These are phyloP conservation scores for Nakaseomyces delphensis DNA, from an alignment of 1,139 yeast genomes.

Conservation along the genomic window DNA sequence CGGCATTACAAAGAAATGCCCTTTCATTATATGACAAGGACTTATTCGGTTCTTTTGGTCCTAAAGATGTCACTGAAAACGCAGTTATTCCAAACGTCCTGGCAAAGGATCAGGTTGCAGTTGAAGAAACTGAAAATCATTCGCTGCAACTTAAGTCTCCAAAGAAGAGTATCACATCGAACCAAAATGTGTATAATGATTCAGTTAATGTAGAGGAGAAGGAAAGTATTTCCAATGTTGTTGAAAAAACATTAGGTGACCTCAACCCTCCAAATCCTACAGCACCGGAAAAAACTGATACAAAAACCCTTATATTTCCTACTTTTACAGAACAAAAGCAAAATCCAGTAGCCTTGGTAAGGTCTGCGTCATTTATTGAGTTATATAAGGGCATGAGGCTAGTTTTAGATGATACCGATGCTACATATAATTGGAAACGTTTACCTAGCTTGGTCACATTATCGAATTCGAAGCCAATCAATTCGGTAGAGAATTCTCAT, in stretches of 20 bases:
- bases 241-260: not conserved
- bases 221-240: not conserved
- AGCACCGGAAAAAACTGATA: not conserved
- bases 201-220: no score
- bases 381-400: slow-evolving; percentile 27
- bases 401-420: slow-evolving; percentile 28
- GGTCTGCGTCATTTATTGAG: slow-evolving; percentile 27
- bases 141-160: not conserved
- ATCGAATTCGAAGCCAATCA: slow-evolving; percentile 11
- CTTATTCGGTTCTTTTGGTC: slow-evolving; percentile 2
- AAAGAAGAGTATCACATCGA: no score
- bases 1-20: not conserved
- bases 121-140: not conserved
- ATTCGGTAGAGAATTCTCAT: slow-evolving; percentile 3
- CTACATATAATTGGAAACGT: slow-evolving; percentile 27
- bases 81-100: not conserved
- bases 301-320: slow-evolving; percentile 2
- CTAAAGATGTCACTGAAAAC: not conserved
- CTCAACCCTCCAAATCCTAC: not conserved
- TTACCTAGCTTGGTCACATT: slow-evolving; percentile 22
- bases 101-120: not conserved
- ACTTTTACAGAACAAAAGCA: not conserved
- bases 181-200: no score
- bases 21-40: slow-evolving; percentile 5
- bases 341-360: slow-evolving; percentile 8